Evolutionary conservation across 352 stramenopile species (phyloP).

Genomic region (Globisporangium apiculatum): DNA sequence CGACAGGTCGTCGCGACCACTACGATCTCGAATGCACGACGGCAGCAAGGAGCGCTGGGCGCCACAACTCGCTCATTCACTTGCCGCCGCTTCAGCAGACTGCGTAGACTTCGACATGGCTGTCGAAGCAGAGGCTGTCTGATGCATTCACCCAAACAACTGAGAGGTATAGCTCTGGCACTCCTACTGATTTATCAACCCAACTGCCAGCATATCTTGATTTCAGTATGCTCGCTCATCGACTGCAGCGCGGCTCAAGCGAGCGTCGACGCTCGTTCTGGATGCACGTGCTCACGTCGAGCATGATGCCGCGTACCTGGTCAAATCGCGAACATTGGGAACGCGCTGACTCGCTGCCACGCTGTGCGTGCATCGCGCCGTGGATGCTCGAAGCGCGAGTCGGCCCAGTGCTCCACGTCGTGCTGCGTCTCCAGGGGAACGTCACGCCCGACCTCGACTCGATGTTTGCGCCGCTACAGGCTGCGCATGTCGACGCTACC

Average conservation of each 20-base stretch:
- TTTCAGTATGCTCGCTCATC: too few relatives aligned
- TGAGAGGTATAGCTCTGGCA: too few relatives aligned
- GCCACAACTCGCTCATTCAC: constrained; percentile 5
- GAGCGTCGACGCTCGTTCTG: background rate
- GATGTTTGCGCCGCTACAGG: background rate
- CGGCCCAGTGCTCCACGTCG: background rate
- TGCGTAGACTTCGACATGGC: too few relatives aligned
- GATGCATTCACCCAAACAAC: too few relatives aligned
- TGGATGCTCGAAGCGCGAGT: background rate
- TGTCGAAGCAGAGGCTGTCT: too few relatives aligned
- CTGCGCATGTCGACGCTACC: too few relatives aligned
- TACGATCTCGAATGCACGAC: background rate
- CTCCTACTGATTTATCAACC: too few relatives aligned
- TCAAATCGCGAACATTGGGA: background rate
- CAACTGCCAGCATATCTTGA: too few relatives aligned
- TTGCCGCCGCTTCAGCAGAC: background rate
- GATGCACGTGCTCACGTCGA: background rate
- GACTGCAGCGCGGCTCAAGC: background rate
- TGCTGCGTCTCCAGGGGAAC: background rate
- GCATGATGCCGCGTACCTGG: background rate
- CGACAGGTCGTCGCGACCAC: too few relatives aligned
- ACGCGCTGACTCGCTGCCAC: background rate
- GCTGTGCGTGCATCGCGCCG: background rate
- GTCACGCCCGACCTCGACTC: background rate
- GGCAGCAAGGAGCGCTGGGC: background rate